phyloP scores from a whole-genome alignment of 371 early-diverging fungal species.

The Mortierella sp. region DNA sequence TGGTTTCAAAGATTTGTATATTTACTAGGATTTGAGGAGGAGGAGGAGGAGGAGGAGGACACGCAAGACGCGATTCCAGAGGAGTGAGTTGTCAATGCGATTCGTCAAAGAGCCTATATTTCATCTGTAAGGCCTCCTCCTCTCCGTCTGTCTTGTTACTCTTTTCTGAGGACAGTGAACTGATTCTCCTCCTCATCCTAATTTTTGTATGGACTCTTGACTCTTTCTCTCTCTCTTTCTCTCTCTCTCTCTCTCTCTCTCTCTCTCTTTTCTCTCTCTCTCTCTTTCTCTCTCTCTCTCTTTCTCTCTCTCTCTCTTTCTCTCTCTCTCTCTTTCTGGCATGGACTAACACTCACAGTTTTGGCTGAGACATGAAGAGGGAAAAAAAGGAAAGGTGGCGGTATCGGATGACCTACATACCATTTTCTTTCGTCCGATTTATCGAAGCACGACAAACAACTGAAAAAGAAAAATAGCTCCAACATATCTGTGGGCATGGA shows the following conservation, averaged over 20 bases:
- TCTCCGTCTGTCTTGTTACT: too few species aligned
- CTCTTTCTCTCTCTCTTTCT: not conserved
- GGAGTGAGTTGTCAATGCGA: too few species aligned
- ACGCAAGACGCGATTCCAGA: too few species aligned
- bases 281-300: not conserved
- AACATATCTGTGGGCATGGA: not conserved
- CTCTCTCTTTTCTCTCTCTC: not conserved
- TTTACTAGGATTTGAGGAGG: too few species aligned
- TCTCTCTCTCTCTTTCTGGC: too few species aligned
- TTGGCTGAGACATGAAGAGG: not conserved
- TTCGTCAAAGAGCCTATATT: too few species aligned
- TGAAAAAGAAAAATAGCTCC: conserved; percentile 5
- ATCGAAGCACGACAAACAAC: not conserved
- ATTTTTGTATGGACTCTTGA: not conserved
- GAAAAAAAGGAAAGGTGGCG: not conserved
- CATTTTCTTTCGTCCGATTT: conserved; percentile 1
- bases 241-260: not conserved
- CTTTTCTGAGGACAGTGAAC: too few species aligned
- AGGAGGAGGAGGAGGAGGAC: too few species aligned
- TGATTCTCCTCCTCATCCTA: conserved; percentile 5
- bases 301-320: not conserved
- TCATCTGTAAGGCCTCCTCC: too few species aligned
- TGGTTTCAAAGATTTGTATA: too few species aligned
- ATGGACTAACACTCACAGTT: not conserved
- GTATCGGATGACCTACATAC: not conserved